Percentiles rank a stretch among this genome's conserved stretches.
These are phyloP conservation scores for Ophiobolus disseminans DNA, from an alignment of 2,329 filamentous ascomycete genomes.

Conservation along the genomic window DNA sequence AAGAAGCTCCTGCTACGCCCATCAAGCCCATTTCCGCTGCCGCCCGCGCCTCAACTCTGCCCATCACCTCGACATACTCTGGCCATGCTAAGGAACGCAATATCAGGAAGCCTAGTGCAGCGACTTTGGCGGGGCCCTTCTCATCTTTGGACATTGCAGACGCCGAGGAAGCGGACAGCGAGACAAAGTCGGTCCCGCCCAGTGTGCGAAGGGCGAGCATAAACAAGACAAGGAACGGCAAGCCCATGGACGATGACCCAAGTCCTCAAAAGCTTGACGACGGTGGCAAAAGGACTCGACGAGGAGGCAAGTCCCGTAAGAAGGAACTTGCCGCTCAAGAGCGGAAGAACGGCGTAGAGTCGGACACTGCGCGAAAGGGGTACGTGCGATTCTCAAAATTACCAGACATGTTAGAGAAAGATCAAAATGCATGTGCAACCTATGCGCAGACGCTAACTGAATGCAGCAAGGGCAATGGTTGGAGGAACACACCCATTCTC, in stretches of 20 bases:
- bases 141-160: conserved; percentile 51
- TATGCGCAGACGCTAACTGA: conserved; percentile 15
- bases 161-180: conserved; percentile 48
- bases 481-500: conserved; percentile 71
- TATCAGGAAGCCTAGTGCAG: conserved; percentile 45
- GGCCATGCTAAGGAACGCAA: conserved; percentile 38
- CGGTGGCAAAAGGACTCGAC: conserved; percentile 55
- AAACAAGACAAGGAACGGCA: conserved; percentile 50
- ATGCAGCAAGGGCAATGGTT: conserved; percentile 65
- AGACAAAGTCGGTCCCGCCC: conserved; percentile 34
- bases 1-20: conserved; percentile 52
- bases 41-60: conserved; percentile 43
- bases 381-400: conserved; percentile 40
- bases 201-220: conserved; percentile 45
- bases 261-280: conserved; percentile 42
- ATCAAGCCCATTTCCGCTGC: conserved; percentile 51
- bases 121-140: conserved; percentile 50
- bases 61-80: conserved; percentile 49
- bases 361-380: conserved; percentile 41
- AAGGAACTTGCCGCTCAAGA: conserved; percentile 55
- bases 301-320: conserved; percentile 54
- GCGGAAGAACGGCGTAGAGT: conserved; percentile 40
- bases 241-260: conserved; percentile 49
- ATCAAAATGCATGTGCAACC: background rate
- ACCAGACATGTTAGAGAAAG: conserved; percentile 4